Conservation (phyloP, 305 asterid species). For the Fraxinus platypoda region DNA sequence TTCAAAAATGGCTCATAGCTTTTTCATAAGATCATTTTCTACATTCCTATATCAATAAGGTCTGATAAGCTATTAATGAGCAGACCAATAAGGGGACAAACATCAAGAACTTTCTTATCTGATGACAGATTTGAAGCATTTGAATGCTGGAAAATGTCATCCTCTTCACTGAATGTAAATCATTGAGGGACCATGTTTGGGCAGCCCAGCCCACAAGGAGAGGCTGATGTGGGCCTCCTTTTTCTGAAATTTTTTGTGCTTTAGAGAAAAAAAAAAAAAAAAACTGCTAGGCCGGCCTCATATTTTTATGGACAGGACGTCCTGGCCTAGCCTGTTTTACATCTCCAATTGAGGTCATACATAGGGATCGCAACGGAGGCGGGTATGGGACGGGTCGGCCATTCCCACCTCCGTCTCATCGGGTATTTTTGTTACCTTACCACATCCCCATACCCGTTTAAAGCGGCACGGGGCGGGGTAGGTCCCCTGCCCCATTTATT, state of each 20-base stretch:
- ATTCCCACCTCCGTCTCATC: too few species aligned
- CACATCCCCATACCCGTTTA: too few species aligned
- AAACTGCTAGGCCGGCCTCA: background rate
- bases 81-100: background rate
- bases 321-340: background rate
- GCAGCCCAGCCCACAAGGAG: background rate
- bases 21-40: background rate
- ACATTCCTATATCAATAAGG: background rate
- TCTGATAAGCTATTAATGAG: background rate
- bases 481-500: too few species aligned
- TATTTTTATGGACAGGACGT: background rate
- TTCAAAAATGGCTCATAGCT: background rate
- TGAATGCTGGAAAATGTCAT: background rate
- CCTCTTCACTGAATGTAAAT: background rate
- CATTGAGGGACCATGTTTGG: background rate
- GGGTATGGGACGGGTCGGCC: too few species aligned
- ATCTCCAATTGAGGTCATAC: background rate
- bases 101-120: background rate
- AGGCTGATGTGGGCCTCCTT: background rate
- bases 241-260: background rate
- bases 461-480: too few species aligned
- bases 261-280: background rate
- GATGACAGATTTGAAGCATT: background rate
- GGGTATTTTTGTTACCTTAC: too few species aligned
- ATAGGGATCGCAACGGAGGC: too few species aligned